Evolutionary conservation across 495 filamentous ascomycete genomes (phyloP).

Genomic region (Penicillium roqueforti): DNA sequence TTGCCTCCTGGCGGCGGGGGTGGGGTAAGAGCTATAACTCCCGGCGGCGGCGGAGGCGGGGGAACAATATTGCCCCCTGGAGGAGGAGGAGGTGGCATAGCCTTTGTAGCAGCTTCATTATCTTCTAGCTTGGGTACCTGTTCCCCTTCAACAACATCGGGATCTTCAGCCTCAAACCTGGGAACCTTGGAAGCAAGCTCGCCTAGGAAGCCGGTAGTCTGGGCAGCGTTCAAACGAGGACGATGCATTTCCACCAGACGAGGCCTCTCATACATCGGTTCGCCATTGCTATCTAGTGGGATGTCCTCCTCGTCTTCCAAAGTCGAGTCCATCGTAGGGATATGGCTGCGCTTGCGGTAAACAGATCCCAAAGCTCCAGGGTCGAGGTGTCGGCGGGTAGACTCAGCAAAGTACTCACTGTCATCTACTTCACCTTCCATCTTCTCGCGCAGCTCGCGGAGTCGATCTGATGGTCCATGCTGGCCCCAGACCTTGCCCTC

Average conservation of each 20-base stretch:
- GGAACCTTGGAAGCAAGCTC: constrained; percentile 79
- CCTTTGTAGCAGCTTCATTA: constrained; percentile 22
- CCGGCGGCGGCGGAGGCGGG: too few species aligned
- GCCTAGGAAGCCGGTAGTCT: constrained; percentile 69
- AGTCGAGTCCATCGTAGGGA: constrained; percentile 40
- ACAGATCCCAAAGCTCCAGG: constrained; percentile 64
- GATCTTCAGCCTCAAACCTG: constrained; percentile 64
- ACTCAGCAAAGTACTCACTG: constrained; percentile 48
- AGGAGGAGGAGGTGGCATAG: constrained; percentile 41
- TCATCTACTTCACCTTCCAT: constrained; percentile 70
- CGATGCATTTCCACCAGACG: constrained; percentile 63
- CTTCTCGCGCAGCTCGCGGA: constrained; percentile 86
- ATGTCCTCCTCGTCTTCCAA: constrained; percentile 36
- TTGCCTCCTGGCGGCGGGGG: constrained; percentile 30
- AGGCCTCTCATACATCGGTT: constrained; percentile 60
- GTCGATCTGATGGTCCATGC: constrained; percentile 79
- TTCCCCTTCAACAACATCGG: constrained; percentile 46
- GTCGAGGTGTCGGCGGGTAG: constrained; percentile 47
- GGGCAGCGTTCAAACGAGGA: constrained; percentile 68
- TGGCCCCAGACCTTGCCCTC: constrained; percentile 94
- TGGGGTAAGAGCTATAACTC: too few species aligned
- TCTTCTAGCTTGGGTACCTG: constrained; percentile 23
- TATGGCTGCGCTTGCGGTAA: constrained; percentile 55
- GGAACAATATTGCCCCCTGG: constrained; percentile 22
- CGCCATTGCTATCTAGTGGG: constrained; percentile 37